Base-by-base conservation (phyloP, 805 yeast species). In the Millerozyma acaciae region DNA sequence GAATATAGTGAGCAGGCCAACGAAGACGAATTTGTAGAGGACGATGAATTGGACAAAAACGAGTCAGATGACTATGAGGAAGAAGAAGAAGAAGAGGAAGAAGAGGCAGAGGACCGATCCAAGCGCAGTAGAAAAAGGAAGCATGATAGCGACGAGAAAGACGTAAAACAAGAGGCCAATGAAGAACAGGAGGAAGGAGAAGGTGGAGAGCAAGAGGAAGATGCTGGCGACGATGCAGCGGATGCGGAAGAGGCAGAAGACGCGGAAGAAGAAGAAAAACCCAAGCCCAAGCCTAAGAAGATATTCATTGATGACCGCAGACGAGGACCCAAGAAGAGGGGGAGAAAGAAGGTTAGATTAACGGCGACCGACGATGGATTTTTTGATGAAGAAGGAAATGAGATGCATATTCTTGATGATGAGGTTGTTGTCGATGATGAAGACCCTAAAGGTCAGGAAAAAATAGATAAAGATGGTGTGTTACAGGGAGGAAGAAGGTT, bases 391-490 rank as follows among this genome's bases (percentile, higher is more conserved):
- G 74, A 78, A 17, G 95, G 94, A 2, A 74, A 77, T 37, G 80
- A 82, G 10, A 62, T 78, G 33, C 68, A 70, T 18, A 70, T 89
- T 5, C 65, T 64, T 15, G 74, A 81, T 50, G 96, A 88, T 52
- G 97, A 90, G 64, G 80, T 81, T 28, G 78, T 74, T 6, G 68
- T 87, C 10, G 82, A 82, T 2, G 51, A 62, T 38, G 81, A 73
- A 42, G 97, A 90, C 57, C 75, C 77, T 6, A 76, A 75, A 36
- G 97, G 97, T 31, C 84, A 81, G 39, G 68, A 57, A 6, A 90
- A 90, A 55, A 75, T 90, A 23, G 78, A 76, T 44, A 66, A 54
- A 25, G 52, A 70, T 38, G 97, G 97, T 18, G 68, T 70, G 29
- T 64, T 90, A 38, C 53, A 58, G 27, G 95, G 84, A 4, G 89